Evolutionary conservation across 164 flowering plant genomes (phyloP), one percentile per base, ranked within the genome.

Genomic region (Stephania japonica): DNA sequence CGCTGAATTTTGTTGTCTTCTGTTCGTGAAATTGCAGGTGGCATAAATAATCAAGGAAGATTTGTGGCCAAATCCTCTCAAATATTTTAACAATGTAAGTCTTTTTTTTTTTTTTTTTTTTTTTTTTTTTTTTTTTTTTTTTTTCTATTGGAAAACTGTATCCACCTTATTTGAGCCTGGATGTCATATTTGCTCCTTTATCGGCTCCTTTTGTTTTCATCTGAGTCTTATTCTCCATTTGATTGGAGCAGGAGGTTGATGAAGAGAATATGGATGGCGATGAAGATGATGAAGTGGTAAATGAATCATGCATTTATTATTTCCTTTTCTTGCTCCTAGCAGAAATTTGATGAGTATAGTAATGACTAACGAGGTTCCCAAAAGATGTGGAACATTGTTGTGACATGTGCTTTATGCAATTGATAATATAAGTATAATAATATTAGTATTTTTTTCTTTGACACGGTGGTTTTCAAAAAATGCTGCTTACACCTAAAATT

Each of bases 31-130:
- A 50, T 64, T 79, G 47, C 86, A 93, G 97, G 83, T 93, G 77
- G 97, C 93, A 42, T 92, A 90, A 68, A 83, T 91, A 66, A 89
- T 91, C 77, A 90, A 89, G 86, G 97, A 93, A 69, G 97, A 90
- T 68, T 80, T 93, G 61, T 93, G 98, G 98, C 89, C 94, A 66
- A 90, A 91, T 78, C 98, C 98, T 47, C 88, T 92, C 69, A 83
- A 81, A 41, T 90, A 89, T 75, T 92, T 90, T 78, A 90, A 87
- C 81, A 87, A 85, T 83, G 98, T 94, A 82, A 81, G 68, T 38
- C 38, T n/a, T 67, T 24, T 38, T 26, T 6, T 23, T 26, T 56
- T 74, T 32, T 24, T 42, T 65, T 72, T 38, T 44, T 18, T 26
- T 13, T n/a, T n/a, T n/a, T n/a, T n/a, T n/a, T n/a, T n/a, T n/a